phyloP scores from a whole-genome alignment of 2,329 filamentous ascomycete species.

The Raffaelea ambrosiae region DNA sequence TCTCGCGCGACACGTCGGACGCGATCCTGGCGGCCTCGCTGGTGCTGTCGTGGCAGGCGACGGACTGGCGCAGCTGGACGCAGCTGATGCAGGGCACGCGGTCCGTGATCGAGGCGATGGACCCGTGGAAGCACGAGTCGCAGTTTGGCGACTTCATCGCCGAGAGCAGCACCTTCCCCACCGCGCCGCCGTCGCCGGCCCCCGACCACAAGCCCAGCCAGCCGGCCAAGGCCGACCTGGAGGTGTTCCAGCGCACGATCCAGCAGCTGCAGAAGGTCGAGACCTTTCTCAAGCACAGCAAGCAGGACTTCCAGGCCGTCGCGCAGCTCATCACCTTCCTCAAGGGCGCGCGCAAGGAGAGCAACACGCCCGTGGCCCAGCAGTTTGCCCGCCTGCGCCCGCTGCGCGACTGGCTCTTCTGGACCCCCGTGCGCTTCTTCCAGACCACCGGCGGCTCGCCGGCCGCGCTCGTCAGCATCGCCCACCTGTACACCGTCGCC shows the following conservation, averaged over 20 bases:
- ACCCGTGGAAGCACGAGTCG: slow-evolving; percentile 82
- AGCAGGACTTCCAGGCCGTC: slow-evolving; percentile 60
- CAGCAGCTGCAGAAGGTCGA: slow-evolving; percentile 62
- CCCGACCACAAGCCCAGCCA: slow-evolving; percentile 54
- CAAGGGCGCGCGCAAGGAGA: slow-evolving; percentile 62
- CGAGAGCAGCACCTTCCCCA: slow-evolving; percentile 67
- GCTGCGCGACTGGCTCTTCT: slow-evolving; percentile 88
- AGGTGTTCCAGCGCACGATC: slow-evolving; percentile 58
- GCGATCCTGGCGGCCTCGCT: slow-evolving; percentile 86
- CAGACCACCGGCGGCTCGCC: slow-evolving; percentile 68
- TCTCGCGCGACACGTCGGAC: slow-evolving; percentile 81
- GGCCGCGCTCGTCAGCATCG: slow-evolving; percentile 72
- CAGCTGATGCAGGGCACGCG: slow-evolving; percentile 87
- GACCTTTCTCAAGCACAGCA: slow-evolving; percentile 57
- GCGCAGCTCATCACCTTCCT: slow-evolving; percentile 65
- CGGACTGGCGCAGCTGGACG: slow-evolving; percentile 70
- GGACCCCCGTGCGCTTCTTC: slow-evolving; percentile 80
- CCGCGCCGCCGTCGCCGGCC: slow-evolving; percentile 53
- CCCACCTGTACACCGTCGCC: slow-evolving; percentile 85
- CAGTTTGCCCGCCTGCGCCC: slow-evolving; percentile 87
- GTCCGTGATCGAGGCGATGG: slow-evolving; percentile 87
- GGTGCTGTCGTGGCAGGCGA: slow-evolving; percentile 90
- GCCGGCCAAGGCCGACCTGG: slow-evolving; percentile 61
- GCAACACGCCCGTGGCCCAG: slow-evolving; percentile 62
- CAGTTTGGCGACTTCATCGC: slow-evolving; percentile 75